Evolutionary conservation across 2,329 filamentous ascomycete species (phyloP), one percentile per base, ranked within the genome.

Genomic region (Zymoseptoria ardabiliae): DNA sequence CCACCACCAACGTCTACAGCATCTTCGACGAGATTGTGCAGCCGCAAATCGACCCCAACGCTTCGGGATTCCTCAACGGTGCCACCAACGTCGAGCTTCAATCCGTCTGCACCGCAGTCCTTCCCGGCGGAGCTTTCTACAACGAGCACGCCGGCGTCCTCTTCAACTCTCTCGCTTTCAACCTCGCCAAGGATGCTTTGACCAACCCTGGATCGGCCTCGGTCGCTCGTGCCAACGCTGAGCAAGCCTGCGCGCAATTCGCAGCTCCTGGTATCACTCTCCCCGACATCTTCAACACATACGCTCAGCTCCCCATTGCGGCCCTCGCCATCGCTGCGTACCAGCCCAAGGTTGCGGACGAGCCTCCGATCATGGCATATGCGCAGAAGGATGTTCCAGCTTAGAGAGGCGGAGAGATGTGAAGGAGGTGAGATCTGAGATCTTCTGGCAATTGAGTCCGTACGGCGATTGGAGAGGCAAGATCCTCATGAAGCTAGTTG

Each of bases 1-100:
- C 81, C 2, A 83, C 81, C 0, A 83, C 81, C 0, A 81, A 76
- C 0, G 71, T 84, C 55, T 83, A 81, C 71, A 78, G 71, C 19
- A 69, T 76, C 56, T 70, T 75, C 61, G 80, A 83, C 62, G 76
- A 83, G 63, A 73, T 83, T 56, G 79, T 83, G 2, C 67, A 82
- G 67, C 81, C 79, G 1, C 76, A 81, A 69, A 63, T 66, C 50
- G 80, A 79, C 10, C 71, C 70, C 0, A 66, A 69, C 4, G 81
- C 81, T 0, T 83, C 80, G 0, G 80, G 76, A 0, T 75, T 69
- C 57, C 66, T 79, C 3, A 58, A 70, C 28, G 77, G 80, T 53
- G 69, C 66, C 0, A 74, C 74, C 4, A 67, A 66, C 10, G 76
- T 74, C 30, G 76, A 82, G 56, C 66, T 82, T 2, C 79, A 83